These are phyloP conservation scores for Ambrosia hybrid DNA, from an alignment of 140 eudicot species.

Conservation along the genomic window DNA sequence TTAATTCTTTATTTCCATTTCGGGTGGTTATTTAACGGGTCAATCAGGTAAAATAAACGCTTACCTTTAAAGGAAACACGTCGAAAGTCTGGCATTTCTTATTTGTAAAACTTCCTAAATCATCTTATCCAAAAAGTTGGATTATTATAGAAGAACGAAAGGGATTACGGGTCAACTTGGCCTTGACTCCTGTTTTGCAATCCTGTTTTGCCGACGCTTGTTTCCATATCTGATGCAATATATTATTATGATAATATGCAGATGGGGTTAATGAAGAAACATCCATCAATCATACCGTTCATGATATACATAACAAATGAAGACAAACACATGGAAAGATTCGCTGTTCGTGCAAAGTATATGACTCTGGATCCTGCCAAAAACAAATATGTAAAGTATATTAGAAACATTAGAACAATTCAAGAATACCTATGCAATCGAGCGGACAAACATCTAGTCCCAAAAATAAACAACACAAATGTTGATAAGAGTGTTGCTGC, in stretches of 20 bases:
- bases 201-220: no score
- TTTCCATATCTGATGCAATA: slow-evolving; percentile 12
- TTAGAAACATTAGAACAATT: slow-evolving; percentile 80
- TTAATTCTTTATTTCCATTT: background rate
- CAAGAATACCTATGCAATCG: slow-evolving; percentile 92
- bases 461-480: slow-evolving; percentile 88
- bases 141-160: background rate
- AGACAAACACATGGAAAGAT: slow-evolving; percentile 95
- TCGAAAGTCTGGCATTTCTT: background rate
- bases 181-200: background rate
- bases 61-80: background rate
- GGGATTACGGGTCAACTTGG: background rate
- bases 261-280: slow-evolving; percentile 99
- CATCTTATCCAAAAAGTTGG: background rate
- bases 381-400: slow-evolving; percentile 89
- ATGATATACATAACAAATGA: slow-evolving; percentile 93
- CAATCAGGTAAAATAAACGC: background rate
- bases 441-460: slow-evolving; percentile 90
- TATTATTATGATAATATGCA: slow-evolving; percentile 32
- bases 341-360: slow-evolving; percentile 98
- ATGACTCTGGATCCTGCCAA: slow-evolving; percentile 92
- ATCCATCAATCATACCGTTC: slow-evolving; percentile 92
- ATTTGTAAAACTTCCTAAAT: background rate
- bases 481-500: slow-evolving; percentile 94
- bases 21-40: background rate